phyloP scores from a whole-genome alignment of 495 filamentous ascomycete genomes.

The Neurospora cerealis region DNA sequence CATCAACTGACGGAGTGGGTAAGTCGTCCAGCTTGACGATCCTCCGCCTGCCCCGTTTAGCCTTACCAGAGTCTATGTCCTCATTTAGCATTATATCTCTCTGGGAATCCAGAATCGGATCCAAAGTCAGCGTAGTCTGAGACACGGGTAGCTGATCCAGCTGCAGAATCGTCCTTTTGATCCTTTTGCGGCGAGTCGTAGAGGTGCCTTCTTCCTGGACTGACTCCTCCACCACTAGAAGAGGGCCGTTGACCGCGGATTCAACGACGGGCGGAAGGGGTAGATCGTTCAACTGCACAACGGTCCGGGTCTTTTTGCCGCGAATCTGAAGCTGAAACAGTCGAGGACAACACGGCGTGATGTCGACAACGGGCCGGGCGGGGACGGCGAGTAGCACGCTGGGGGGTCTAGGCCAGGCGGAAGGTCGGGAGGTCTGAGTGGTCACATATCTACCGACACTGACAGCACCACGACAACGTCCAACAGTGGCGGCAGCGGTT shows the following conservation, averaged over 20 bases:
- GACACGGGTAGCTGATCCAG: not conserved
- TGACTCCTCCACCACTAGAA: not conserved
- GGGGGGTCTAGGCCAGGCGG: slow-evolving; percentile 4
- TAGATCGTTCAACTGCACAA: slow-evolving; percentile 51
- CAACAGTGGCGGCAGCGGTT: slow-evolving; percentile 16
- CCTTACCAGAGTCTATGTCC: not conserved
- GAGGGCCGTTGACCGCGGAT: not conserved
- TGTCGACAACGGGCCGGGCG: not conserved
- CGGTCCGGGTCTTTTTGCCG: slow-evolving; percentile 39
- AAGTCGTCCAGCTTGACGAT: not conserved
- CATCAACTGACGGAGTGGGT: not conserved
- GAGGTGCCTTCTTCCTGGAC: not conserved
- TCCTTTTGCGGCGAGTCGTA: not conserved
- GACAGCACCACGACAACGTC: slow-evolving; percentile 2
- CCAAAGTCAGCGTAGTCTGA: not conserved
- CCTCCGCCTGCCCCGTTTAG: not conserved
- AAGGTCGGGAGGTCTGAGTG: not conserved
- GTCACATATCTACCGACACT: not conserved
- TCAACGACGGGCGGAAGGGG: slow-evolving; percentile 21
- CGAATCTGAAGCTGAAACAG: slow-evolving; percentile 12
- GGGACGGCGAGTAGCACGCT: not conserved
- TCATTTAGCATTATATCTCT: not conserved
- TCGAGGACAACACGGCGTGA: not conserved
- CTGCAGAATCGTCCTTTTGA: not conserved
- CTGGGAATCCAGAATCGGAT: not conserved